phyloP scores from a whole-genome alignment of 495 filamentous ascomycete genomes.

The Penicillium parvum region DNA sequence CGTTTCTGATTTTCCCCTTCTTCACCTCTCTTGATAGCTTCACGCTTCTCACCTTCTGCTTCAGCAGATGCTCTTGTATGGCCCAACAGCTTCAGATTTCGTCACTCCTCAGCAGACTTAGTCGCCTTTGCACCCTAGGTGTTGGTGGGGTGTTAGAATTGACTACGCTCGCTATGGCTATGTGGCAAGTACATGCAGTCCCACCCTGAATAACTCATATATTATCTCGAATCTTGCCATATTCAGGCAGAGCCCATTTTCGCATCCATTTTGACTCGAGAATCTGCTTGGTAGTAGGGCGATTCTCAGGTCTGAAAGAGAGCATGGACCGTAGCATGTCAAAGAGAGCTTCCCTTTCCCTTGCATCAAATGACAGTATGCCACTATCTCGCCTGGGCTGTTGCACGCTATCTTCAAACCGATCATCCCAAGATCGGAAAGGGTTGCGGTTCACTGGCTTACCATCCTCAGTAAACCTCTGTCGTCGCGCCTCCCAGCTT shows the following conservation, averaged over 20 bases:
- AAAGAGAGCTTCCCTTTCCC: conserved; percentile 31
- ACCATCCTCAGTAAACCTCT: conserved; percentile 19
- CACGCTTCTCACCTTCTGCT: no score
- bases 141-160: no score
- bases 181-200: no score
- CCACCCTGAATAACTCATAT: no score
- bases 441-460: conserved; percentile 18
- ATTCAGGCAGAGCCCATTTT: conserved; percentile 23
- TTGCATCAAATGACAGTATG: conserved; percentile 17
- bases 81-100: no score
- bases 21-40: no score
- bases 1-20: no score
- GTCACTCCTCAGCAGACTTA: no score
- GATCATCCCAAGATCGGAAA: conserved; percentile 23
- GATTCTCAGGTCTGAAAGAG: conserved; percentile 27
- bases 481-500: conserved; percentile 17
- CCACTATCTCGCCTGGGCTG: conserved; percentile 11
- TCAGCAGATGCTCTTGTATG: no score
- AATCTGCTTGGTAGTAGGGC: conserved; percentile 24
- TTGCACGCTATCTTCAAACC: conserved; percentile 27
- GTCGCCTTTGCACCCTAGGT: no score
- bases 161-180: no score
- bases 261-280: conserved; percentile 39
- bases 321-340: conserved; percentile 34
- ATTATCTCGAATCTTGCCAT: conserved; percentile 9